These are phyloP conservation scores for Fusarium fujikuroi DNA, from an alignment of 2,329 filamentous ascomycete species.

Conservation along the genomic window DNA sequence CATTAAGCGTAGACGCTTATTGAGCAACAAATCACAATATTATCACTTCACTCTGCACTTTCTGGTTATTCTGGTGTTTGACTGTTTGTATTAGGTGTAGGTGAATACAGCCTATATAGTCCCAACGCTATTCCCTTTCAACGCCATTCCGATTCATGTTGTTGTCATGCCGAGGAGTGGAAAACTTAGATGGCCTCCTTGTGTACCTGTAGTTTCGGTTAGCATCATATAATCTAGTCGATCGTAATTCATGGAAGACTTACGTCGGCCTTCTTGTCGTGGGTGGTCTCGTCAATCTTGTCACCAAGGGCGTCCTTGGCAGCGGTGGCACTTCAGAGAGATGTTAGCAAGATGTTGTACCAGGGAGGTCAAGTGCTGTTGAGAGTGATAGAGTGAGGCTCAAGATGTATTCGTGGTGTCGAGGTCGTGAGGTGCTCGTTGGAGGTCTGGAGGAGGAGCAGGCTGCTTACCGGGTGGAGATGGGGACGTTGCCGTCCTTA, in stretches of 20 bases:
- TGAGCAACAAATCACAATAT: rapidly evolving
- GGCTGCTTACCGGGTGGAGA: slow-evolving; percentile 63
- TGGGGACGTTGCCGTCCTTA: slow-evolving; percentile 66
- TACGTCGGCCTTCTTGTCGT: slow-evolving; percentile 55
- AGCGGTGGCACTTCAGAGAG: slow-evolving; percentile 51
- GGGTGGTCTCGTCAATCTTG: slow-evolving; percentile 57
- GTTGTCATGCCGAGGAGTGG: not conserved
- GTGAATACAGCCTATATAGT: slow-evolving; percentile 7
- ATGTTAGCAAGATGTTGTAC: slow-evolving; percentile 42
- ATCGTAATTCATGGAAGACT: not conserved
- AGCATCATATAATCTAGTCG: not conserved
- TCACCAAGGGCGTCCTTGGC: slow-evolving; percentile 62
- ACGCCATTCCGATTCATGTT: slow-evolving; percentile 1
- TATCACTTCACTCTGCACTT: not conserved
- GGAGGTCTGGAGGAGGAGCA: no score
- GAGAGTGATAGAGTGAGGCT: not conserved
- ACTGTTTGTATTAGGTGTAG: slow-evolving; percentile 17
- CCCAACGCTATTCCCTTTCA: slow-evolving; percentile 20
- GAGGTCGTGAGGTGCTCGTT: not conserved
- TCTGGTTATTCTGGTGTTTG: not conserved
- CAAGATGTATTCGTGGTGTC: not conserved
- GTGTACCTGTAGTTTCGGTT: not conserved
- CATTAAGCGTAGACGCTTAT: rapidly evolving
- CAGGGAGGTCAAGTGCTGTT: not conserved
- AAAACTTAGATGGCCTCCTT: not conserved